A percentile compares a stretch with the other conserved stretches of the same genome.
These are phyloP conservation scores for Trifolium pratense DNA, from an alignment of 306 rosid genomes.

Conservation along the genomic window DNA sequence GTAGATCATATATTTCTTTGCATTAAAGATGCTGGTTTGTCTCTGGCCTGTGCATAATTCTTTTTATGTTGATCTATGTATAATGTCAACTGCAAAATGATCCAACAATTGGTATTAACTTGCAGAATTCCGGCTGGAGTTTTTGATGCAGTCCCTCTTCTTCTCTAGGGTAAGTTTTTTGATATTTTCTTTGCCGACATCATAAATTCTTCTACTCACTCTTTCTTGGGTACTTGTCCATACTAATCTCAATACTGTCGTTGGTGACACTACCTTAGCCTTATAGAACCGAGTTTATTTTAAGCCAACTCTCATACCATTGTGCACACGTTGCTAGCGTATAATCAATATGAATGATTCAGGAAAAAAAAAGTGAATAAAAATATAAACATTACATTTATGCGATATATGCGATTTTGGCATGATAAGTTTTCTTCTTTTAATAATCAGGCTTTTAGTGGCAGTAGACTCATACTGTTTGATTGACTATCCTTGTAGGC, in stretches of 20 bases:
- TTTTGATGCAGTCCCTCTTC: constrained; percentile 87
- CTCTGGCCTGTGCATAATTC: constrained; percentile 27
- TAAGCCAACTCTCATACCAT: constrained; percentile 5
- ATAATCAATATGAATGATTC: constrained; percentile 9
- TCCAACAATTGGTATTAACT: constrained; percentile 42
- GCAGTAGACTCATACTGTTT: constrained; percentile 38
- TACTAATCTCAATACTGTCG: constrained; percentile 8
- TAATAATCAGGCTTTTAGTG: constrained; percentile 21
- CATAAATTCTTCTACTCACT: not conserved
- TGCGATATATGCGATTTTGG: constrained; percentile 10
- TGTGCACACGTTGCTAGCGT: constrained; percentile 16
- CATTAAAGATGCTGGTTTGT: constrained; percentile 85
- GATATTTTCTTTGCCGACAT: constrained; percentile 16
- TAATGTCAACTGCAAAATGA: constrained; percentile 32
- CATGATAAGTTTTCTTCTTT: not conserved
- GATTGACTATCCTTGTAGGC: constrained; percentile 65
- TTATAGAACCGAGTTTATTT: constrained; percentile 19
- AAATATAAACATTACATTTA: constrained; percentile 12
- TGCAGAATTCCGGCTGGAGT: constrained; percentile 94
- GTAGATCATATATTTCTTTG: constrained; percentile 94
- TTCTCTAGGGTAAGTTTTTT: constrained; percentile 80
- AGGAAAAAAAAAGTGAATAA: constrained; percentile 2
- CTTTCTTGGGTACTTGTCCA: constrained; percentile 32
- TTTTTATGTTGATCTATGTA: constrained; percentile 9
- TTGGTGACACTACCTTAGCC: constrained; percentile 31